These are phyloP conservation scores for Pestalotiopsis sp. DNA, from an alignment of 2,329 filamentous ascomycete species.

Conservation along the genomic window DNA sequence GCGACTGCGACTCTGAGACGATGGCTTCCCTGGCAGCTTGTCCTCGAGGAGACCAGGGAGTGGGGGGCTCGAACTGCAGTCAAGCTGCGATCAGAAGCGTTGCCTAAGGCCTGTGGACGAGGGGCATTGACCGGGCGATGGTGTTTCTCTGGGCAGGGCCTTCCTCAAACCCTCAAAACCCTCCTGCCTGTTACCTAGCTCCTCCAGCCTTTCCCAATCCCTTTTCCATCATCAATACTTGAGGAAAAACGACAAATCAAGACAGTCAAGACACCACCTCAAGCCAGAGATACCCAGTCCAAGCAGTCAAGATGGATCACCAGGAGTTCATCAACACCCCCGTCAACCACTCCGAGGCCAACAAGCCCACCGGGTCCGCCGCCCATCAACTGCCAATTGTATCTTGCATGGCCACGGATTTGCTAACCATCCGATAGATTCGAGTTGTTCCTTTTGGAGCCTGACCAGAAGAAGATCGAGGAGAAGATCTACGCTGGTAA, in stretches of 20 bases:
- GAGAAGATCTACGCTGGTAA: conserved; percentile 87
- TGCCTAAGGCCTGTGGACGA: not conserved
- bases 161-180: not conserved
- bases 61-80: not conserved
- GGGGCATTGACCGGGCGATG: not conserved
- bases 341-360: not conserved
- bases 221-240: not conserved
- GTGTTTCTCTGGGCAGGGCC: not conserved
- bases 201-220: not conserved
- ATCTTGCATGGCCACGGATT: not conserved
- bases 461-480: conserved; percentile 92
- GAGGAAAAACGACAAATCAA: not conserved
- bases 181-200: not conserved
- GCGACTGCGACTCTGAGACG: not conserved
- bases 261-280: not conserved
- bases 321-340: not conserved
- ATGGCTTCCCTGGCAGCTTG: not conserved
- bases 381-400: not conserved
- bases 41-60: not conserved
- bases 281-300: not conserved
- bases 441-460: conserved; percentile 83
- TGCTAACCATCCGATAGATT: conserved; percentile 61
- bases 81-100: not conserved
- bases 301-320: not conserved
- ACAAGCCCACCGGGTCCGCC: not conserved